A percentile compares a stretch with the other conserved stretches of the same genome.
phyloP scores from a whole-genome alignment of 208 protist species.

The Leishmania guyanensis region DNA sequence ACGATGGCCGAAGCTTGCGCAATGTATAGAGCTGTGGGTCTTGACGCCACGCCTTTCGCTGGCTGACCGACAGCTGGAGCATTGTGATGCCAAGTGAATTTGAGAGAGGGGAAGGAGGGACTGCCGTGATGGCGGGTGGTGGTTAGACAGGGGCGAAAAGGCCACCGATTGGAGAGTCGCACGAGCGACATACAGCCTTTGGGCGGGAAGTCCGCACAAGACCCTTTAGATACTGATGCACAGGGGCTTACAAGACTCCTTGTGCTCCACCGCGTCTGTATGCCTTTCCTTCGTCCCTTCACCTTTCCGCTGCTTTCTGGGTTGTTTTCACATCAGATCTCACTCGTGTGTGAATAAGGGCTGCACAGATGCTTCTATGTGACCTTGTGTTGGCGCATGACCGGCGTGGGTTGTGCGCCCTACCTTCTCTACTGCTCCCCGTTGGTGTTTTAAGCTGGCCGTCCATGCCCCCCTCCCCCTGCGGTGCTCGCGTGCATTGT shows the following conservation, averaged over 20 bases:
- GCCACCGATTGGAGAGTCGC: too few species aligned
- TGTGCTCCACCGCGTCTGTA: not conserved
- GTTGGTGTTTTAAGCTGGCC: not conserved
- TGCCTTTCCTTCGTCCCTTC: not conserved
- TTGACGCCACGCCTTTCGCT: not conserved
- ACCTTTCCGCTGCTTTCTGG: not conserved
- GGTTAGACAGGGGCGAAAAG: too few species aligned
- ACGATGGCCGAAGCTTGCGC: constrained; percentile 39
- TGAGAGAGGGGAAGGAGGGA: not conserved
- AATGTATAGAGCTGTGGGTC: constrained; percentile 55
- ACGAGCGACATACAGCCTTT: not conserved
- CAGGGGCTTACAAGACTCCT: too few species aligned
- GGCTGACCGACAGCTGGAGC: not conserved
- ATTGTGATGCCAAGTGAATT: not conserved
- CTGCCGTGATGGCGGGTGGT: not conserved
- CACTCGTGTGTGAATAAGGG: too few species aligned
- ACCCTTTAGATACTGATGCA: not conserved
- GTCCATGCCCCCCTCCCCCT: not conserved
- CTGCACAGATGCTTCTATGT: not conserved
- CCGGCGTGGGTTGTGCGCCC: not conserved
- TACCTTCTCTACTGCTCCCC: not conserved
- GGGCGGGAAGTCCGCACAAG: not conserved
- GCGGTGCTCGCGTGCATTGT: not conserved
- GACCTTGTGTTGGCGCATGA: not conserved
- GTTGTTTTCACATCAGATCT: not conserved